Percentiles rank a stretch among this genome's conserved stretches.
phyloP scores from a whole-genome alignment of 129 eudicot genomes.

The Pseudognaphalium luteoalbum region DNA sequence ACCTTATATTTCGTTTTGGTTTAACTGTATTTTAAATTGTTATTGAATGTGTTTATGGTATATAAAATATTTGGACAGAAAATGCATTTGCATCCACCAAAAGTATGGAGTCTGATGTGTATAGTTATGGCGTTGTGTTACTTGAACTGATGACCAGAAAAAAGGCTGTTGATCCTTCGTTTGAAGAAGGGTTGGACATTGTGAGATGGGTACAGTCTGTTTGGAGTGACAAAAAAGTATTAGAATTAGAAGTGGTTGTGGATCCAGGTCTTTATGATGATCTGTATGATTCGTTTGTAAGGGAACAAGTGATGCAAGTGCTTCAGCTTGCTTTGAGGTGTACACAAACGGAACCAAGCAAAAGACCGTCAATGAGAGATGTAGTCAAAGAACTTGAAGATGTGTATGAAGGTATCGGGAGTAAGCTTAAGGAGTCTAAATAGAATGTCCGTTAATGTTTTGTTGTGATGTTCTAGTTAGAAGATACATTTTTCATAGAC shows the following conservation, averaged over 20 bases:
- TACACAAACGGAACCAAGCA: conserved; percentile 59
- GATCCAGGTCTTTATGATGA: conserved; percentile 63
- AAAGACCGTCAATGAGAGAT: conserved; percentile 80
- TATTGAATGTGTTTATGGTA: conserved; percentile 2
- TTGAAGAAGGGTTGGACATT: conserved; percentile 52
- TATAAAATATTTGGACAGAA: conserved; percentile 41
- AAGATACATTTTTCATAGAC: neutral
- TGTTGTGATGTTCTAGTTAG: neutral
- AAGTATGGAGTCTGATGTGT: conserved; percentile 84
- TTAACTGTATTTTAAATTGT: neutral
- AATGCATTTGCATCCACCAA: conserved; percentile 62
- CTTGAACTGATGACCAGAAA: conserved; percentile 75
- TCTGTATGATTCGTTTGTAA: conserved; percentile 40
- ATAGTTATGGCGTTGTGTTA: conserved; percentile 83
- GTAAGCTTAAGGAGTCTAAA: conserved; percentile 27
- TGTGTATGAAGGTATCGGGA: conserved; percentile 12
- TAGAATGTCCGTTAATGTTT: neutral
- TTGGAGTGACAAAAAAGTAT: conserved; percentile 39
- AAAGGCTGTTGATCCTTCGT: conserved; percentile 57
- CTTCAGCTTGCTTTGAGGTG: conserved; percentile 73
- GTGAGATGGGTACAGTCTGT: conserved; percentile 61
- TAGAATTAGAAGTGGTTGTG: conserved; percentile 52
- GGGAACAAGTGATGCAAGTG: conserved; percentile 60
- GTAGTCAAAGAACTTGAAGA: conserved; percentile 62
- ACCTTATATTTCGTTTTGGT: neutral